Conservation (phyloP, 768 basidiomycete species). For the Hortiboletus campestris region DNA sequence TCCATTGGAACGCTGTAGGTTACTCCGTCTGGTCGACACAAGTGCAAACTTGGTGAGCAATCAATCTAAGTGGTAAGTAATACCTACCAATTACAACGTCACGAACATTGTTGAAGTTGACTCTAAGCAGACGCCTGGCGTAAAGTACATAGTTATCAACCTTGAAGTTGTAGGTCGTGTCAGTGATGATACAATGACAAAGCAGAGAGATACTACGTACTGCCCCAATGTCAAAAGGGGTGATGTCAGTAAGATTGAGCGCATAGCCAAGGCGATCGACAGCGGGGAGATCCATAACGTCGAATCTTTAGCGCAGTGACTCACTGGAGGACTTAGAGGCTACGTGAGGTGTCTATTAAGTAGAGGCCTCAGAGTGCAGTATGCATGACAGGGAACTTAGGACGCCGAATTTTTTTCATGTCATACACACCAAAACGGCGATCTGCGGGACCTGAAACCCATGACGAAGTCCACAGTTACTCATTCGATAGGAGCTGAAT, state of each 20-base stretch:
- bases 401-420: neutral
- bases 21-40: neutral
- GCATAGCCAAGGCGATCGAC: slow-evolving; percentile 9
- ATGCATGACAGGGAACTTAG: too few relatives aligned
- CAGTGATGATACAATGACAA: neutral
- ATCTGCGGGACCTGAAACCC: neutral
- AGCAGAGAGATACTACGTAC: neutral
- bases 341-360: neutral
- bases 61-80: neutral
- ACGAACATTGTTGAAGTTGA: neutral
- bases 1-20: neutral
- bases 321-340: neutral
- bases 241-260: neutral
- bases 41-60: neutral
- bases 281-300: slow-evolving; percentile 1
- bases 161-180: neutral
- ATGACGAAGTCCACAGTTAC: too few relatives aligned
- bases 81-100: neutral
- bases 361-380: neutral
- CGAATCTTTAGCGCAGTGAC: neutral
- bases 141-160: neutral
- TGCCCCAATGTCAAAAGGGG: slow-evolving; percentile 5
- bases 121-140: neutral
- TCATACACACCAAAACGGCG: neutral
- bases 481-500: neutral